These are phyloP conservation scores for Colletotrichum endophyticum DNA, from an alignment of 2,329 filamentous ascomycete genomes.

Conservation along the genomic window DNA sequence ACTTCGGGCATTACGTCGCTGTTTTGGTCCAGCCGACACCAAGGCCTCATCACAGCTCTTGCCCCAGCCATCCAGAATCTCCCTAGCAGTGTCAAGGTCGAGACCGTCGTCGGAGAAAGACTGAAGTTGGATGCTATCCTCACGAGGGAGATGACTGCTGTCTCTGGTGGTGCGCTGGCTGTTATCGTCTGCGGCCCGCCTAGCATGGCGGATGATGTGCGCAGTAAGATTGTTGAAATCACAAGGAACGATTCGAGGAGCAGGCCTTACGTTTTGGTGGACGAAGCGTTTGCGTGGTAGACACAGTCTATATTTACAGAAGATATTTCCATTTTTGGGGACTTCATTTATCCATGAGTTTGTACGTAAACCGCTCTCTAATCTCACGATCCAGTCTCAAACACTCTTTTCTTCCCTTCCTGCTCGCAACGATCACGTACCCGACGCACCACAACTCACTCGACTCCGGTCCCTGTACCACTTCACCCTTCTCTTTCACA, in stretches of 20 bases:
- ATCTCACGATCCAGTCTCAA: constrained; percentile 1
- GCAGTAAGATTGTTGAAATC: constrained; percentile 14
- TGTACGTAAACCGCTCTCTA: constrained; percentile 8
- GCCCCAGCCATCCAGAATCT: background rate
- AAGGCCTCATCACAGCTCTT: background rate
- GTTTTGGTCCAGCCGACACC: background rate
- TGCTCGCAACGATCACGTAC: constrained; percentile 10
- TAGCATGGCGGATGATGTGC: constrained; percentile 22
- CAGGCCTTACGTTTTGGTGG: constrained; percentile 16
- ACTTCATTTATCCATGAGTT: background rate
- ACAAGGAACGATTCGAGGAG: background rate
- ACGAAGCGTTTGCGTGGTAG: constrained; percentile 25
- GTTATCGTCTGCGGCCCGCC: constrained; percentile 22
- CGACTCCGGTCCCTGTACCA: constrained; percentile 17
- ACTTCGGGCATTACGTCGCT: background rate
- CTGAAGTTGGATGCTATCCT: background rate
- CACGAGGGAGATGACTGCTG: background rate
- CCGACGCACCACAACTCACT: constrained; percentile 21
- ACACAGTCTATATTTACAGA: background rate
- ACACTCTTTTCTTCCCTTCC: constrained; percentile 4
- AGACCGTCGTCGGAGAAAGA: constrained; percentile 2
- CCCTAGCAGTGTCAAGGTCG: background rate
- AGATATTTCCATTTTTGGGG: background rate
- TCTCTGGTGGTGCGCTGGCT: background rate
- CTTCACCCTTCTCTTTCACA: constrained; percentile 4